Evolutionary conservation across 768 basidiomycete genomes (phyloP), one percentile per base, ranked within the genome.

Genomic region (Hysterangium stoloniferum): DNA sequence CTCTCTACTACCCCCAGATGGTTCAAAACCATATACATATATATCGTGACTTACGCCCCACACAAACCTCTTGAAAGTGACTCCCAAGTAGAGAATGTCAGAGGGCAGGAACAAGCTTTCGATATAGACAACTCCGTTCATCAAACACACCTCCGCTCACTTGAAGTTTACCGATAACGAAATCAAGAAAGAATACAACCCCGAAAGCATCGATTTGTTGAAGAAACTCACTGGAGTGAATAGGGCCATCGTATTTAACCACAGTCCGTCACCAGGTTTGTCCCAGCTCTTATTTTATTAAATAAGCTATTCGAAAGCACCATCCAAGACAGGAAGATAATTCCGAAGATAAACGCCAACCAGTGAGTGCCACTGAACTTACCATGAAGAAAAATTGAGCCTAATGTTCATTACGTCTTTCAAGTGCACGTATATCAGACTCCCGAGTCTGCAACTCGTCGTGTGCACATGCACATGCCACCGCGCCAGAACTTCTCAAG

Each of bases 381-480:
- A 37, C 51, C 41, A 52, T 43, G 41, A 44, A 11, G 7, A n/a
- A 54, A 36, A 27, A 54, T 45, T 47, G 38, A 31, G 17, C 36
- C 29, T 28, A 44, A 41, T 20, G 15, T 28, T 22, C 17, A 43
- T 31, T 40, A 27, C 31, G 51, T 48, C 41, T 42, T 29, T 41
- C 58, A 55, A 6, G 71, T 68, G 8, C 76, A 75, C 56, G 69
- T 71, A 25, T 75, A 76, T 61, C 74, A 76, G 54, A 77, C 72
- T 0, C 54, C 66, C 0, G 56, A 55, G 1, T 67, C 73, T 5
- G 67, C 72, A 27, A 57, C 62, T 19, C 68, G 67, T 6, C 68
- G 72, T 3, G 75, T 77, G 12, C 62, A 65, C 31, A 66, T 66
- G 31, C 73, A 76, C 55, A 66, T 73, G 11, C 71, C 74, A 0